These are phyloP conservation scores for Trichoderma atroviride DNA, from an alignment of 2,329 filamentous ascomycete species.

Conservation along the genomic window DNA sequence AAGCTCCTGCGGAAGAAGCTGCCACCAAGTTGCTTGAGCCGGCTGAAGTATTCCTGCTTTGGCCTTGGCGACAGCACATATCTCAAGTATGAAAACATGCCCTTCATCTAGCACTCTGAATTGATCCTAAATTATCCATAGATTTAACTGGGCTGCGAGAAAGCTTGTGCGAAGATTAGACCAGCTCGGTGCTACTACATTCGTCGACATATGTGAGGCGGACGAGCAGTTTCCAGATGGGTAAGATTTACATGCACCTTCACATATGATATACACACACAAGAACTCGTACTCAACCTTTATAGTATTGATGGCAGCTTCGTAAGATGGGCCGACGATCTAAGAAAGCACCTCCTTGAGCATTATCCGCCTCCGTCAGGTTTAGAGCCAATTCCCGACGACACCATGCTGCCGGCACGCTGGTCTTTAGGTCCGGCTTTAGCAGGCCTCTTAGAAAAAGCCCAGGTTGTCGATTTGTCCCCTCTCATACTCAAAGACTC, in stretches of 20 bases:
- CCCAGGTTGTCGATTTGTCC: constrained; percentile 13
- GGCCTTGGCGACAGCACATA: constrained; percentile 95
- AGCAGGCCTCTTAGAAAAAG: neutral
- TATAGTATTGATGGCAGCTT: constrained; percentile 80
- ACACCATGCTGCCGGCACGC: constrained; percentile 74
- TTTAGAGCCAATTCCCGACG: constrained; percentile 69
- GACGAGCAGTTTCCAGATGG: constrained; percentile 95
- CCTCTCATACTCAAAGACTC: constrained; percentile 26
- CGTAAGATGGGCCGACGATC: constrained; percentile 71
- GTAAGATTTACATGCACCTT: constrained; percentile 50
- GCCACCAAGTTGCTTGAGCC: constrained; percentile 66
- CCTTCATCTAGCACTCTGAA: neutral
- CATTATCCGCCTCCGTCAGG: constrained; percentile 70
- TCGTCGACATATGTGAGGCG: constrained; percentile 79
- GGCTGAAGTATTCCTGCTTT: constrained; percentile 79
- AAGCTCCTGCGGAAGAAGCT: constrained; percentile 79
- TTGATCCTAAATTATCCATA: constrained; percentile 39
- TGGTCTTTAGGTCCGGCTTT: constrained; percentile 47
- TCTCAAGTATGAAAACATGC: constrained; percentile 65
- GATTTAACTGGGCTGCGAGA: constrained; percentile 89
- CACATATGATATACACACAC: neutral
- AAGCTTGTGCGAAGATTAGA: constrained; percentile 83
- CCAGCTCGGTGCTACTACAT: constrained; percentile 78
- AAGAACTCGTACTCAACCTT: neutral
- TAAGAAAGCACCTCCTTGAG: constrained; percentile 68